Base-by-base conservation (phyloP, 164 flowering plant genomes). In the Protea cynaroides region DNA sequence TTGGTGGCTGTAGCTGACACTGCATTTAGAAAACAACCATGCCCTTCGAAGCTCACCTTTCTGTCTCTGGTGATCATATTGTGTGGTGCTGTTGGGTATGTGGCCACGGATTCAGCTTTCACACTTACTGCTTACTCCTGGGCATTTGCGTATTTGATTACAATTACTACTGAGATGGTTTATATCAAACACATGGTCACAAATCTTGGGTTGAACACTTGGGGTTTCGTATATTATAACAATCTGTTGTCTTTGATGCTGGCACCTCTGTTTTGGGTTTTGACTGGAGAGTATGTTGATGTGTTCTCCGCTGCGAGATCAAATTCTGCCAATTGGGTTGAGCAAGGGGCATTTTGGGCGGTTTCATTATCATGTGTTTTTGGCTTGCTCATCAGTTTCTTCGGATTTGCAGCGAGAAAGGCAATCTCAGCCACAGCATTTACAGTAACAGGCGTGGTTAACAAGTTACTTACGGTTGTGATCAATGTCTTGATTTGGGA, bases 151-250 rank as follows among this genome's bases (percentile, higher is more conserved):
- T 86, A 86, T 69, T 61, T 87, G 78, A 75, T 86, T 21, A 82
- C 84, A 0, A 87, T 86, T 22, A 80, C 86, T 3, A 81, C 86
- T 7, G 90, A 87, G 80, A 86, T 87, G 90, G 94, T 87, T 36
- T 87, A 87, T 52, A 87, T 87, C 60, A 40, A 40, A 40, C 46
- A 40, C 46, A 40, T 40, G 46, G 46, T 40, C 13, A 40, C 46
- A 9, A 40, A 40, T 40, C 46, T 40, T 40, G 46, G 46, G 14
- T 40, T 40, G 46, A 40, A 40, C 46, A 40, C 46, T 40, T 40
- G 46, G 46, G 46, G 46, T 40, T 40, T 40, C 14, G 46, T 40
- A 12, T 40, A 4, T 40, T 40, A 40, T 8, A 40, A 40, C 46
- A 40, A 40, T 40, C 14, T 87, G 66, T 58, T 86, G 71, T 84